Evolutionary conservation across 192 early-diverging fungal species (phyloP).

Genomic region (Linnemannia zychae): DNA sequence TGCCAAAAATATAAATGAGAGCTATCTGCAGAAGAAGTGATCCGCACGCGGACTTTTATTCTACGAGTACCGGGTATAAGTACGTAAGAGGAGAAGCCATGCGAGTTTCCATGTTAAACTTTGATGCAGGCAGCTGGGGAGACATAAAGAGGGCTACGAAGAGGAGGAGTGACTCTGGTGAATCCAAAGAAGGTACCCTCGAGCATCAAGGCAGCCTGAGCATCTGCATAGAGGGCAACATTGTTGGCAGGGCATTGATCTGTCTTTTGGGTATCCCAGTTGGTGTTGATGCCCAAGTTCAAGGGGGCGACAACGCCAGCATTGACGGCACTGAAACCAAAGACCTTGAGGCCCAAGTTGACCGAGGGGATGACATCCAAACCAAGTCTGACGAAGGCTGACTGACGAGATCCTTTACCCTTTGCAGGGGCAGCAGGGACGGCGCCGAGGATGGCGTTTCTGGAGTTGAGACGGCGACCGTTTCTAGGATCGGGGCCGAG

Average conservation of each 20-base stretch:
- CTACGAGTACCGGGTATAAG: not conserved
- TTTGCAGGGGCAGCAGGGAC: not conserved
- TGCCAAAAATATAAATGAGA: too few relatives aligned
- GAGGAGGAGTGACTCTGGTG: conserved; percentile 16
- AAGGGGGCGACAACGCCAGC: conserved; percentile 31
- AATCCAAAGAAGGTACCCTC: conserved; percentile 40
- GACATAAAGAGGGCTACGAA: conserved; percentile 10
- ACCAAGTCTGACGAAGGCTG: conserved; percentile 28
- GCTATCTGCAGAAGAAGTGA: not conserved
- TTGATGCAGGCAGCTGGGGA: conserved; percentile 27
- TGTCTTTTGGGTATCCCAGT: conserved; percentile 40
- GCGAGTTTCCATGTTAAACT: not conserved
- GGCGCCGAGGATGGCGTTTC: conserved; percentile 9
- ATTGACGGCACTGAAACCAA: conserved; percentile 18
- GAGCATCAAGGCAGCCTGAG: conserved; percentile 14
- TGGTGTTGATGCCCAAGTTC: conserved; percentile 25
- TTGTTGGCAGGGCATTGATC: conserved; percentile 29
- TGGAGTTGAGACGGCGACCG: not conserved
- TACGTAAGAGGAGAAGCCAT: not conserved
- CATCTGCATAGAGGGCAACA: conserved; percentile 21
- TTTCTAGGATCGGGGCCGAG: conserved; percentile 17
- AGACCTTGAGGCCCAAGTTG: conserved; percentile 23
- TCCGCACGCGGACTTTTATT: not conserved
- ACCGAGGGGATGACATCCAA: conserved; percentile 24
- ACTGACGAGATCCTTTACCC: conserved; percentile 12